phyloP scores from a whole-genome alignment of 768 basidiomycete species.

The Lactifluus rugatus region DNA sequence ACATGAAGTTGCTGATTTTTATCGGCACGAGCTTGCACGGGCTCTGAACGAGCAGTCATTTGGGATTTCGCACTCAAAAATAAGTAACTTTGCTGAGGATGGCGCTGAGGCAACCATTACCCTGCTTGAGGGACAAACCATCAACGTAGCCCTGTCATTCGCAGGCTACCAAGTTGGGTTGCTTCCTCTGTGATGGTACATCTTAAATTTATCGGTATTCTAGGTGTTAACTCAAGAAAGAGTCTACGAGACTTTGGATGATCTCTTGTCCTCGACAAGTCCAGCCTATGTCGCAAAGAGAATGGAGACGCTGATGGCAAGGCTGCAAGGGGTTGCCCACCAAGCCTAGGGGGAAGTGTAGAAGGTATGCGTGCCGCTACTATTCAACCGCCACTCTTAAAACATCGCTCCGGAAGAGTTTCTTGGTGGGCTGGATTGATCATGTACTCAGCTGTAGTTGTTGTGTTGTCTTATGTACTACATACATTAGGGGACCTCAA shows the following conservation, averaged over 20 bases:
- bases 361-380: background rate
- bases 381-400: background rate
- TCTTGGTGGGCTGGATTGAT: background rate
- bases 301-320: constrained; percentile 2
- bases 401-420: background rate
- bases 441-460: background rate
- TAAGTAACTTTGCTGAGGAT: background rate
- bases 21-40: constrained; percentile 9
- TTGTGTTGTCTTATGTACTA: background rate
- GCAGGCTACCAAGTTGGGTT: constrained; percentile 15
- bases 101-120: constrained; percentile 13
- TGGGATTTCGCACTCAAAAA: constrained; percentile 3
- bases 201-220: background rate
- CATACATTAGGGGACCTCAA: background rate
- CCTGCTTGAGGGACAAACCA: constrained; percentile 8
- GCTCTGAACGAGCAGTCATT: constrained; percentile 16
- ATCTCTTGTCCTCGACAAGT: constrained; percentile 14
- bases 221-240: constrained; percentile 1
- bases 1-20: constrained; percentile 4
- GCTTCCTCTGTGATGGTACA: background rate
- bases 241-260: constrained; percentile 17
- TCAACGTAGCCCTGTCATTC: constrained; percentile 9
- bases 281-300: constrained; percentile 5
- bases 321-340: background rate
- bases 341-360: background rate